A percentile compares a stretch with the other conserved stretches of the same genome.
phyloP scores from a whole-genome alignment of 306 rosid genomes.

The Acmispon strigosus region DNA sequence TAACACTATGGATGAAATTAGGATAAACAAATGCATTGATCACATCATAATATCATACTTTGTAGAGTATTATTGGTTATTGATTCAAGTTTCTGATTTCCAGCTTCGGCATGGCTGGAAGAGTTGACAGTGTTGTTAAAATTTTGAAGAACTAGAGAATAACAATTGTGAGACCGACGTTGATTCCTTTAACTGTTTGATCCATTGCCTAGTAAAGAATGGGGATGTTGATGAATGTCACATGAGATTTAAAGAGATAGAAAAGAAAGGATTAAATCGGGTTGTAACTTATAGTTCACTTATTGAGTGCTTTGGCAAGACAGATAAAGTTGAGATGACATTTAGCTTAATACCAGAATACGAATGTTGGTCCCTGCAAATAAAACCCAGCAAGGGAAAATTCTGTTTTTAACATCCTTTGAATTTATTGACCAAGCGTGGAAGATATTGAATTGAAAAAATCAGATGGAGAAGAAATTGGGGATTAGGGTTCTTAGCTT shows the following conservation, averaged over 20 bases:
- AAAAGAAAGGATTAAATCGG: conserved; percentile 72
- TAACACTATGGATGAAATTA: no score
- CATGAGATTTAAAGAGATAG: conserved; percentile 91
- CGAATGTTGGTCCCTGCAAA: no score
- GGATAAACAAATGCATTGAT: no score
- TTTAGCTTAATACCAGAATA: no score
- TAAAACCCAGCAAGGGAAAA: no score
- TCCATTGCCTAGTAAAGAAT: conserved; percentile 90
- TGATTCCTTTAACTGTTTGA: conserved; percentile 73
- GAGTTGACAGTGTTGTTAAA: conserved; percentile 56
- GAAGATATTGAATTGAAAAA: no score
- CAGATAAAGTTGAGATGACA: conserved; percentile 83
- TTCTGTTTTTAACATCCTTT: no score
- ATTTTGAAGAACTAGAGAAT: conserved; percentile 79
- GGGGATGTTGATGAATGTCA: conserved; percentile 95
- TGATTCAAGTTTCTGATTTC: conserved; percentile 79
- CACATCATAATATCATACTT: no score
- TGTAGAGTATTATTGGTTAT: no score
- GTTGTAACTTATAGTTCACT: conserved; percentile 95
- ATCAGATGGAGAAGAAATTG: no score
- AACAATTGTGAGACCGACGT: conserved; percentile 64
- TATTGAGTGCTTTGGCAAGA: conserved; percentile 94
- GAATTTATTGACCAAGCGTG: no score
- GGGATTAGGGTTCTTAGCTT: no score
- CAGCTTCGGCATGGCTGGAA: conserved; percentile 75